Conservation (phyloP, 805 yeast genomes). For the Candida glaebosa region DNA sequence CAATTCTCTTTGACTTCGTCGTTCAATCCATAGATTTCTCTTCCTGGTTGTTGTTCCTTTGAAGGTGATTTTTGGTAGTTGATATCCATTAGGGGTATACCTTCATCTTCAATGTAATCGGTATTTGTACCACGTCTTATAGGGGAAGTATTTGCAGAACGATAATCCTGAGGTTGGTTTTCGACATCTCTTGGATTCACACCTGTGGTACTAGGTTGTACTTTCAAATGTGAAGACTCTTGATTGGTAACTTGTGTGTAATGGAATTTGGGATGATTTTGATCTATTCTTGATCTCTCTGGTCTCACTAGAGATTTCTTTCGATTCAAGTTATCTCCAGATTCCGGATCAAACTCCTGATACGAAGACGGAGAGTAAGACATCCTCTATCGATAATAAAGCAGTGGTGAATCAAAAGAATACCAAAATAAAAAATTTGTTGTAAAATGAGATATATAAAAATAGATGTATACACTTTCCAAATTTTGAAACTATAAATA, state of each 20-base stretch:
- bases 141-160: slow-evolving; percentile 7
- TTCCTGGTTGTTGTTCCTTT: slow-evolving; percentile 29
- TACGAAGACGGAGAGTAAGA: slow-evolving; percentile 17
- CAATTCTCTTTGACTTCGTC: slow-evolving; percentile 47
- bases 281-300: slow-evolving; percentile 67
- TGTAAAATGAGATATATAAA: background rate
- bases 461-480: background rate
- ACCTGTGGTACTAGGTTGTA: slow-evolving; percentile 72
- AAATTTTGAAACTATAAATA: background rate
- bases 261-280: slow-evolving; percentile 72
- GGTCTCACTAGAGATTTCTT: slow-evolving; percentile 79
- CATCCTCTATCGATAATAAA: slow-evolving; percentile 3
- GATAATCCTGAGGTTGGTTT: slow-evolving; percentile 3
- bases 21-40: slow-evolving; percentile 54
- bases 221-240: slow-evolving; percentile 56
- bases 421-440: background rate
- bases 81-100: slow-evolving; percentile 43
- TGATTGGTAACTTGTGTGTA: slow-evolving; percentile 72
- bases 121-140: background rate
- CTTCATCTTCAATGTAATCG: slow-evolving; percentile 28
- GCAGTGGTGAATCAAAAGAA: background rate
- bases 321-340: slow-evolving; percentile 38
- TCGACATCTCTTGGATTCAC: slow-evolving; percentile 45
- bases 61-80: slow-evolving; percentile 10
- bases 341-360: slow-evolving; percentile 41